Evolutionary conservation across 768 basidiomycete species (phyloP).

Genomic region (Suillus cothurnatus): DNA sequence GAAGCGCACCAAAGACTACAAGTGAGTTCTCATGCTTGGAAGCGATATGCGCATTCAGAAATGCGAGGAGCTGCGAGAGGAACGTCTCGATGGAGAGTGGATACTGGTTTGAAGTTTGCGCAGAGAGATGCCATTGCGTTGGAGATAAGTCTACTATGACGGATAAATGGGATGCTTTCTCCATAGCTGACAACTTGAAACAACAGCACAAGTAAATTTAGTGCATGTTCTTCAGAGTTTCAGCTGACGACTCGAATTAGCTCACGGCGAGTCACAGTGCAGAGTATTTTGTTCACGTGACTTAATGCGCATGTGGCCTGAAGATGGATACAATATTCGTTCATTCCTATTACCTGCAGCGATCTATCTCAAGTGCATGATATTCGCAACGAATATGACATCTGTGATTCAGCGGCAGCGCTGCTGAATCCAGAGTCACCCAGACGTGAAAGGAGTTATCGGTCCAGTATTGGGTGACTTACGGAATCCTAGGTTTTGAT

Average conservation of each 20-base stretch:
- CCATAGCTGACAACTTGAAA: conserved; percentile 34
- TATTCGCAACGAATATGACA: not conserved
- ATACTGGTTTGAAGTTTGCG: conserved; percentile 46
- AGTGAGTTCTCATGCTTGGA: conserved; percentile 89
- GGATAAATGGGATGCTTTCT: conserved; percentile 66
- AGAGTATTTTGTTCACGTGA: not conserved
- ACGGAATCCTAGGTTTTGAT: too few relatives aligned
- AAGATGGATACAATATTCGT: too few relatives aligned
- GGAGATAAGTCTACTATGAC: conserved; percentile 87
- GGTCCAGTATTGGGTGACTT: not conserved
- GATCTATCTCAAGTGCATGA: not conserved
- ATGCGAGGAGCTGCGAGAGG: conserved; percentile 83
- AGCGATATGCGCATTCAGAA: conserved; percentile 92
- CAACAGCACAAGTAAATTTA: not conserved
- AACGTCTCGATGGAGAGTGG: conserved; percentile 71
- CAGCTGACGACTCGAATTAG: not conserved
- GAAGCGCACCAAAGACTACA: conserved; percentile 89
- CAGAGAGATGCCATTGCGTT: conserved; percentile 80
- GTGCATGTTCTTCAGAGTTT: not conserved
- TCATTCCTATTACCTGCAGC: too few relatives aligned
- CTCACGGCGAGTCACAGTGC: too few relatives aligned
- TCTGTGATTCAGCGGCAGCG: too few relatives aligned
- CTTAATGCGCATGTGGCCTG: not conserved
- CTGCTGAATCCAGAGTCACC: not conserved
- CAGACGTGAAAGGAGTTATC: not conserved